These are phyloP conservation scores for Elsinoe necatrix DNA, from an alignment of 2,329 filamentous ascomycete genomes.

Conservation along the genomic window DNA sequence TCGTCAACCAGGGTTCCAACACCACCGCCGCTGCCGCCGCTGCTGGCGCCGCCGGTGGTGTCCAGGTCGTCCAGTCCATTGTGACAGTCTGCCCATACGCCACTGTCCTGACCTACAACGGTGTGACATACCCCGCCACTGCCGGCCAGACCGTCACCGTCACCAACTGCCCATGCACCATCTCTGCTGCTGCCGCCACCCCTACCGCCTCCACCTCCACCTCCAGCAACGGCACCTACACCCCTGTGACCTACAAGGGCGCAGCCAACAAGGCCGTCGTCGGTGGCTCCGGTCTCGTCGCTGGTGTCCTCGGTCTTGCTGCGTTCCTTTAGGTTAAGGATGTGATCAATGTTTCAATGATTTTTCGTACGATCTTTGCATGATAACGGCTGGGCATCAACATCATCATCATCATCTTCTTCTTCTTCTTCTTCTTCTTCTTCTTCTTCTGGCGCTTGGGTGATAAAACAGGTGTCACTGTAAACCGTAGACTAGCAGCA, in stretches of 20 bases:
- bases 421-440: too few relatives aligned
- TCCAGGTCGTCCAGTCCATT: conserved; percentile 20
- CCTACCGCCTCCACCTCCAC: neutral
- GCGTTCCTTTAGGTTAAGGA: neutral
- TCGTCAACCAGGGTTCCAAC: neutral
- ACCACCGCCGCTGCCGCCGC: neutral
- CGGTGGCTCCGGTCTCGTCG: neutral
- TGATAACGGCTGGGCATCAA: neutral
- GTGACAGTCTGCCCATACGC: conserved; percentile 22
- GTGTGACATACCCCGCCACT: conserved; percentile 22
- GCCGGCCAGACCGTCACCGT: conserved; percentile 21
- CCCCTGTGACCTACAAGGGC: neutral
- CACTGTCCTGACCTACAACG: conserved; percentile 21
- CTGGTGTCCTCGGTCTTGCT: neutral
- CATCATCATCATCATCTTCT: too few relatives aligned
- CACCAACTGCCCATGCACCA: conserved; percentile 21
- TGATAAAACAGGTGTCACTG: too few relatives aligned
- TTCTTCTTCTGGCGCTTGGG: too few relatives aligned
- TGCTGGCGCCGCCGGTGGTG: neutral
- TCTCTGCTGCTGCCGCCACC: neutral
- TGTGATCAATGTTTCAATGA: neutral
- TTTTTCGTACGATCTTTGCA: neutral
- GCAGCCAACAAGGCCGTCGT: conserved; percentile 10
- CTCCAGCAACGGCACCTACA: neutral
- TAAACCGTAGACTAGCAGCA: too few relatives aligned